phyloP scores from a whole-genome alignment of 441 rosid species.

The Aquilaria agallochum region DNA sequence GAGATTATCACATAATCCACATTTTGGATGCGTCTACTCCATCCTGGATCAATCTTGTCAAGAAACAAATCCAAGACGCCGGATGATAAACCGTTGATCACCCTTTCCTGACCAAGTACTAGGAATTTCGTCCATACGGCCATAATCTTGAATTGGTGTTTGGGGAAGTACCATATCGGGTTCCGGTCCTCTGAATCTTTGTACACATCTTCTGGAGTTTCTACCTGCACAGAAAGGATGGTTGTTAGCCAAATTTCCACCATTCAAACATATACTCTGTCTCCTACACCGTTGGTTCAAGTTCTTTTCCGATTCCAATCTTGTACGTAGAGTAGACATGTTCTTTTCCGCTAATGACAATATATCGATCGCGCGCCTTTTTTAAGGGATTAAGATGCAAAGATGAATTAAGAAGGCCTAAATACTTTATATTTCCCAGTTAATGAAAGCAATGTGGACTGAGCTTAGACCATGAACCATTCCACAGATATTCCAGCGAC shows the following conservation, averaged over 20 bases:
- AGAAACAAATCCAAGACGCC: slow-evolving; percentile 42
- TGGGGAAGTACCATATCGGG: slow-evolving; percentile 53
- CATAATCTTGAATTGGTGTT: slow-evolving; percentile 55
- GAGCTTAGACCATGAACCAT: too few species aligned
- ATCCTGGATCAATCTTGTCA: slow-evolving; percentile 36
- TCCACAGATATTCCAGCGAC: too few species aligned
- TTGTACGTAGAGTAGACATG: too few species aligned
- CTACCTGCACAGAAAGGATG: slow-evolving; percentile 38
- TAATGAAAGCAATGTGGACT: too few species aligned
- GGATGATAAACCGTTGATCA: slow-evolving; percentile 34
- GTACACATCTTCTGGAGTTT: slow-evolving; percentile 39
- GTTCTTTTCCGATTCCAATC: too few species aligned
- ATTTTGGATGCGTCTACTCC: slow-evolving; percentile 34
- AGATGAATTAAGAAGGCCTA: too few species aligned
- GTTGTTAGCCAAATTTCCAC: too few species aligned
- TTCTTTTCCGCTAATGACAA: too few species aligned
- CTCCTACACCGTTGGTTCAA: not conserved
- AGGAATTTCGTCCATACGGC: slow-evolving; percentile 59
- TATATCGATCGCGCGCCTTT: too few species aligned
- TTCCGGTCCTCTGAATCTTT: slow-evolving; percentile 49
- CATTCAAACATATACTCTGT: too few species aligned
- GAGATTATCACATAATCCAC: slow-evolving; percentile 57
- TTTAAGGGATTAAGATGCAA: too few species aligned
- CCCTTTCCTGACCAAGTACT: slow-evolving; percentile 39
- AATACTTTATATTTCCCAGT: too few species aligned